Evolutionary conservation across 352 stramenopile genomes (phyloP), one percentile per base, ranked within the genome.

Genomic region (Aphanomyces euteiches): DNA sequence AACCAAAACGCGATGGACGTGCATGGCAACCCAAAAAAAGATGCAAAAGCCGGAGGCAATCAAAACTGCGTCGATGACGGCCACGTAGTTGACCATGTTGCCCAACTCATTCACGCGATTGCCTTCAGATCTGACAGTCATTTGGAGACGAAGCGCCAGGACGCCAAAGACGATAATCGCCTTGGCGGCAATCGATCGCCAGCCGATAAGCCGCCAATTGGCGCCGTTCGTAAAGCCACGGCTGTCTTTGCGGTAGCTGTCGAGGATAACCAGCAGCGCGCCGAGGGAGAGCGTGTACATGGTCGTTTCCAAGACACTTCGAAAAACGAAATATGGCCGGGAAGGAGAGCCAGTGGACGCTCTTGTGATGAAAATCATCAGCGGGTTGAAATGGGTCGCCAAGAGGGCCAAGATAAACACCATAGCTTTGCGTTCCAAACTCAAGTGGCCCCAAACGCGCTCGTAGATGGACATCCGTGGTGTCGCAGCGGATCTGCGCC

Each of bases 161-260:
- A 56, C 40, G 43, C 8, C 39, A 5, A 38, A 17, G n/a, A 56
- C 39, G 5, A 67, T 12, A 2, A 50, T 28, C 7, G 10, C 6
- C 43, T 67, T 67, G 40, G 56, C 59, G 15, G 40, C 5, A 13
- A 67, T 28, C n/a, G 56, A 56, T 17, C 59, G 43, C 17, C 15
- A 6, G 10, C 57, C 57, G n/a, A 53, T 19, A 10, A 67, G n/a
- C 0, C n/a, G 15, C 21, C 47, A 36, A 41, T 41, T 36, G 0
- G 59, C 59, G 59, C 59, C 59, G 59, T 67, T 67, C 5, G 15
- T 39, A 19, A 67, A 67, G 3, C 8, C 17, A 12, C 34, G 64
- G 64, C 54, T 43, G 7, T 63, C 47, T 41, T 56, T 60, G 7
- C 39, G 64, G 13, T 37, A 54, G 47, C 12, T 19, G 64, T 47